Conservation (phyloP, 352 stramenopile species). For the Pythium aquatile region DNA sequence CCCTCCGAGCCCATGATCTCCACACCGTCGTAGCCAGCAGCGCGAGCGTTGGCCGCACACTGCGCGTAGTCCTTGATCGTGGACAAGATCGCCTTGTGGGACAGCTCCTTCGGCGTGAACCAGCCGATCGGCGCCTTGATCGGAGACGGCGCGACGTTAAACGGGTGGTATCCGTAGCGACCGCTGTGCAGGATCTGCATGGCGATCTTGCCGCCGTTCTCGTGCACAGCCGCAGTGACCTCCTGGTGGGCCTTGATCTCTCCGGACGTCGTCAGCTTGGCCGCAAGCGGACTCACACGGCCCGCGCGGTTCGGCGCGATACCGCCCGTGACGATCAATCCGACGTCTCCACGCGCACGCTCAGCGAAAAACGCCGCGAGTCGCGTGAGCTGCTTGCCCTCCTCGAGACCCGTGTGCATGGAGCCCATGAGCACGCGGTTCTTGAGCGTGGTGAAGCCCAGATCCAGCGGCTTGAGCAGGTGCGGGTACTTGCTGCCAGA, state of each 20-base stretch:
- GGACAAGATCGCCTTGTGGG: slow-evolving; percentile 67
- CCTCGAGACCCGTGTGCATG: slow-evolving; percentile 92
- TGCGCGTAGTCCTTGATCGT: slow-evolving; percentile 95
- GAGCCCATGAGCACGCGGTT: slow-evolving; percentile 90
- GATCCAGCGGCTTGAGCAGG: slow-evolving; percentile 71
- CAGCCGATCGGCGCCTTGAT: slow-evolving; percentile 94
- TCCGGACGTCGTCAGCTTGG: slow-evolving; percentile 89
- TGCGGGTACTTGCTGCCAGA: slow-evolving; percentile 73
- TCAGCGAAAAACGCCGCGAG: slow-evolving; percentile 96
- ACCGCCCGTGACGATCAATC: slow-evolving; percentile 93
- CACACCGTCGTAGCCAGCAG: slow-evolving; percentile 97
- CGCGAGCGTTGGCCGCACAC: slow-evolving; percentile 72
- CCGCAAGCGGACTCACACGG: slow-evolving; percentile 91
- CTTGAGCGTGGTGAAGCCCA: slow-evolving; percentile 83
- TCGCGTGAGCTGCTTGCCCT: slow-evolving; percentile 64
- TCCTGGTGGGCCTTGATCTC: slow-evolving; percentile 91
- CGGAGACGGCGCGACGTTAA: slow-evolving; percentile 89
- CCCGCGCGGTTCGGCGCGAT: slow-evolving; percentile 94
- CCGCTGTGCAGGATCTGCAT: slow-evolving; percentile 94
- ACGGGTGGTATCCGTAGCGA: slow-evolving; percentile 97
- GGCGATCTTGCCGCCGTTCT: slow-evolving; percentile 77
- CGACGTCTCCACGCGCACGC: slow-evolving; percentile 91
- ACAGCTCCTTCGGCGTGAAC: slow-evolving; percentile 89
- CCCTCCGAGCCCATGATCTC: slow-evolving; percentile 99
- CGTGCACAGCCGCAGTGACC: slow-evolving; percentile 94